A percentile compares a stretch with the other conserved stretches of the same genome.
Conservation (phyloP, 1,284 basidiomycete species). For the Ustilago nuda region DNA sequence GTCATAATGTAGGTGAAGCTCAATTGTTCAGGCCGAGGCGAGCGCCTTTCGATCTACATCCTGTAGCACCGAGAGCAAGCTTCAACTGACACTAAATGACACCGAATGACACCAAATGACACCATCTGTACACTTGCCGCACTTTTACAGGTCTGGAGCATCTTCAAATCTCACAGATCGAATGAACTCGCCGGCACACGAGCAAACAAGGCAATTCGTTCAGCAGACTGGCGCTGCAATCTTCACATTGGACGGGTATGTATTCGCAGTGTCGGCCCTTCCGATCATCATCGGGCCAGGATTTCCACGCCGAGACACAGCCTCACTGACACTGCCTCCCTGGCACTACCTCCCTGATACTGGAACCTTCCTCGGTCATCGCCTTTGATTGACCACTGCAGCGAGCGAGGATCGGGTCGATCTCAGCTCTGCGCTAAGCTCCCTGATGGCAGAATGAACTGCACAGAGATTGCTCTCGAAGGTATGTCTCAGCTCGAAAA, state of each 20-base stretch:
- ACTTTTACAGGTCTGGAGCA: constrained; percentile 31
- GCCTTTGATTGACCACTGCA: not conserved
- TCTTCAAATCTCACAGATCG: constrained; percentile 49
- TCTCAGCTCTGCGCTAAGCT: constrained; percentile 48
- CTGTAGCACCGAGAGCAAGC: not conserved
- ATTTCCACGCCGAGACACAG: not conserved
- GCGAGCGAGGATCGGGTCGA: constrained; percentile 43
- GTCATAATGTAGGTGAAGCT: constrained; percentile 1
- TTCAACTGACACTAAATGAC: not conserved
- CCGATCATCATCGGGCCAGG: not conserved
- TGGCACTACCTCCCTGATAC: too few species aligned
- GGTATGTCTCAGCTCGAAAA: constrained; percentile 24
- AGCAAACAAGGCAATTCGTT: constrained; percentile 35
- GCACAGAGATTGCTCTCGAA: constrained; percentile 54
- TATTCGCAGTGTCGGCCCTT: constrained; percentile 4
- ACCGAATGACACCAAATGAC: not conserved
- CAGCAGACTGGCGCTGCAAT: constrained; percentile 34
- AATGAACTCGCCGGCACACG: constrained; percentile 45
- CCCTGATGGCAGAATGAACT: constrained; percentile 37
- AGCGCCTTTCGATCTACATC: not conserved
- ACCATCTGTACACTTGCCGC: not conserved
- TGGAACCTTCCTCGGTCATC: not conserved
- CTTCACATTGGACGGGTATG: constrained; percentile 50
- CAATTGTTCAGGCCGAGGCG: not conserved
- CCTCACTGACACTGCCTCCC: not conserved